Conservation (phyloP, 2,329 filamentous ascomycete genomes). For the Fusarium verticillioides region DNA sequence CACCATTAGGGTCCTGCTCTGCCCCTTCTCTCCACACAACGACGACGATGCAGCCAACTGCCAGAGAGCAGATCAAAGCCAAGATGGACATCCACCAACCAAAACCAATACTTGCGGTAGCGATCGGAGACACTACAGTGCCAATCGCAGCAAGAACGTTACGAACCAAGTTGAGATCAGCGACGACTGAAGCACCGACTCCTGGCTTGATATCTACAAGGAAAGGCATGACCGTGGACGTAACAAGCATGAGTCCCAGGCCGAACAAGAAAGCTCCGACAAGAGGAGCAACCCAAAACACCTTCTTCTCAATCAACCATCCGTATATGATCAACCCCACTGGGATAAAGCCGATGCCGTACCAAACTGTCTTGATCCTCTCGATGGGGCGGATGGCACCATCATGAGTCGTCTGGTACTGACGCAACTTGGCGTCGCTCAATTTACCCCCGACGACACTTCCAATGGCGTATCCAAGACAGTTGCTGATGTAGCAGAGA, state of each 20-base stretch:
- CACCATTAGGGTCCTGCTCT: fast-evolving
- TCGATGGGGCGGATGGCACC: background rate
- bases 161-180: background rate
- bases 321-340: background rate
- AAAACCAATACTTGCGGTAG: background rate
- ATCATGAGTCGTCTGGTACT: background rate
- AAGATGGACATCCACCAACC: constrained; percentile 1
- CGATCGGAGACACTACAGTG: background rate
- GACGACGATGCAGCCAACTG: background rate
- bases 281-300: background rate
- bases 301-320: background rate
- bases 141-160: background rate
- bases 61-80: constrained; percentile 1
- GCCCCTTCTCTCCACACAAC: background rate
- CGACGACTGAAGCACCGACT: background rate
- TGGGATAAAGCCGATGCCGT: background rate
- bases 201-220: background rate
- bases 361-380: constrained; percentile 1
- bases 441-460: background rate
- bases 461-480: background rate
- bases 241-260: background rate
- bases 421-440: background rate
- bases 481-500: constrained; percentile 1
- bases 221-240: background rate
- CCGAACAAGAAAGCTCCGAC: background rate